These are phyloP conservation scores for Cyclocybe cylindracea DNA, from an alignment of 768 basidiomycete species.

Conservation along the genomic window DNA sequence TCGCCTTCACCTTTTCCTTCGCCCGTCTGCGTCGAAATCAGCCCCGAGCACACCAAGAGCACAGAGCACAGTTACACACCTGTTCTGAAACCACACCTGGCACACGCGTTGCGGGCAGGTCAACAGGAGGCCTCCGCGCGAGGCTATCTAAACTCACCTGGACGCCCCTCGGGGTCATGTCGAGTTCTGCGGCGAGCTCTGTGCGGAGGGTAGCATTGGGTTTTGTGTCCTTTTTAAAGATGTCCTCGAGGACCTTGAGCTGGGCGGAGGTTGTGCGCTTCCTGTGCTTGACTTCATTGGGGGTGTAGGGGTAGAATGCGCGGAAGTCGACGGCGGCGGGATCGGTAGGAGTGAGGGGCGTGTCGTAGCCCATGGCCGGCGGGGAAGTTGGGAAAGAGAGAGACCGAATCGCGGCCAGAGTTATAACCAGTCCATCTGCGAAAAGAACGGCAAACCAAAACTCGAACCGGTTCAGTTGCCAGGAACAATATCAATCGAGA, in stretches of 20 bases:
- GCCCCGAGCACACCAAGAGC: conserved; percentile 7
- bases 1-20: conserved; percentile 74
- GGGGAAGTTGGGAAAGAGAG: conserved; percentile 30
- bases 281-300: conserved; percentile 93
- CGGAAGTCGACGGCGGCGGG: conserved; percentile 75
- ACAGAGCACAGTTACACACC: conserved; percentile 40
- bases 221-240: conserved; percentile 89
- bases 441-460: conserved; percentile 20
- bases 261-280: conserved; percentile 88
- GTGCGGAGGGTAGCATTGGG: conserved; percentile 83
- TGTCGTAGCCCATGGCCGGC: conserved; percentile 31
- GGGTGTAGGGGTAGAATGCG: conserved; percentile 85
- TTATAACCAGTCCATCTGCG: conserved; percentile 13
- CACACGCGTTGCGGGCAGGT: conserved; percentile 18
- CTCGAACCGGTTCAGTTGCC: conserved; percentile 27
- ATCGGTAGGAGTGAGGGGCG: conserved; percentile 55
- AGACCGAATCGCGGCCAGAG: conserved; percentile 23
- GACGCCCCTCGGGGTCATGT: conserved; percentile 93
- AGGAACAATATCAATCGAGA: conserved; percentile 19
- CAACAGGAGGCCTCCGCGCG: conserved; percentile 2
- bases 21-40: conserved; percentile 56
- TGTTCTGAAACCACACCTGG: conserved; percentile 91
- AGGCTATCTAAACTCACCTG: conserved; percentile 59
- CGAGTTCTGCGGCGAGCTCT: conserved; percentile 76
- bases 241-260: conserved; percentile 84